Evolutionary conservation across 805 yeast genomes (phyloP), one percentile per base, ranked within the genome.

Genomic region (Candida insectorum): DNA sequence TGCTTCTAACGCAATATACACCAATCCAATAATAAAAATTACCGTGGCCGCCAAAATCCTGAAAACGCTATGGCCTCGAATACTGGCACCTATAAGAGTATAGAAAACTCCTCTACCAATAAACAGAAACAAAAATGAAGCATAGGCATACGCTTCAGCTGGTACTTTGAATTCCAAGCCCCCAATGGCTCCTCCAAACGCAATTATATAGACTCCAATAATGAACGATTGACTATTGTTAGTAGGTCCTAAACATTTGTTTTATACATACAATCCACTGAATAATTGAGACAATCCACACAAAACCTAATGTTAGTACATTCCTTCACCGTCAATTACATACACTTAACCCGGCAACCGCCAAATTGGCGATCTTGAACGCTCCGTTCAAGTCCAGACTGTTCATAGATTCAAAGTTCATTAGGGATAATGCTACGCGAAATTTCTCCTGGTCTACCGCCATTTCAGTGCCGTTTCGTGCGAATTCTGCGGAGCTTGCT

Each of bases 101-200:
- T 65, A 66, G 42, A 64, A 75, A 13, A 75, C 54, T 16, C 91
- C 93, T 45, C 93, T 71, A 8, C 93, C 91, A n/a, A 81, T 54
- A 45, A 80, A 81, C 18, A 84, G 77, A 51, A 77, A 81, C 45
- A 80, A 68, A 39, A 81, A 80, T 3, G 85, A 79, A 6, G 78
- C 84, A 47, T 76, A 83, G 5, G 75, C 67, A 45, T 75, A 70
- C n/a, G 83, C 71, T 40, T 77, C 74, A 4, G 81, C 71, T 12
- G 86, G 79, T 10, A 69, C 71, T 20, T 56, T 56, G 51, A 74
- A 73, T 49, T 75, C 81, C 55, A 52, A 31, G 3, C 19, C 60
- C 6, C 77, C 75, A 34, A 81, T 70, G 6, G 65, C 62, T 4
- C 58, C 63, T 15, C 88, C 85, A 29, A 80, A 61, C 4, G 63